Evolutionary conservation across 2,329 filamentous ascomycete species (phyloP), one percentile per base, ranked within the genome.

Genomic region (Colletotrichum echinochloae): DNA sequence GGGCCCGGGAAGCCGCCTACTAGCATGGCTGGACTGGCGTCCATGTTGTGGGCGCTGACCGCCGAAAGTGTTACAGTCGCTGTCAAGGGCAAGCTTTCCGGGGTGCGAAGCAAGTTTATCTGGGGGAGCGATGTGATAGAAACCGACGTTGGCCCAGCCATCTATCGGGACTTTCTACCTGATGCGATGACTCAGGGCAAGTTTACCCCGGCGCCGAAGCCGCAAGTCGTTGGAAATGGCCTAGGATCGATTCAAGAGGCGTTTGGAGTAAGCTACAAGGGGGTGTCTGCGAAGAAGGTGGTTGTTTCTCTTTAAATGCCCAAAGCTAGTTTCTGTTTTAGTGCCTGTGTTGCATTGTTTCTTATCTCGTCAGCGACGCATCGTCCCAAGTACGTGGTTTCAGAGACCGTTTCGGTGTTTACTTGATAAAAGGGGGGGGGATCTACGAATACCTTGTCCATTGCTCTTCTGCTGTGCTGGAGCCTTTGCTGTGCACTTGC

Each of bases 31-130:
- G 61, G 60, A 1, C 8, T 60, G 12, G 23, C 48, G 2, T 49
- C 66, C 14, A 33, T 33, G 2, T 1, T 70, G 0, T 70, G 49
- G 61, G 44, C 63, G 7, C 14, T 70, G 14, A 33, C 41, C 6
- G 49, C 37, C 1, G 61, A 66, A 41, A 66, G 26, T 2, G 8
- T 37, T 1, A 6, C 52, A 8, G 61, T 37, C 0, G 48, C 41
- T 11, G 74, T 79, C 9, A 54, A 69, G 2, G 71, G 76, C 11
- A 75, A 78, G 8, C 75, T 78, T 2, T 75, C 72, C 0, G 80
- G 77, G 49, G 77, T 82, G 12, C 77, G 76, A 56, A 73, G 74
- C 1, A 79, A 79, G 18, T 81, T 73, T 65, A 77, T 81, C 46
- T 77, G 81, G 72, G 76, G 74, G 11, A 67, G 63, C 20, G 55